Evolutionary conservation across 305 asterid genomes (phyloP).

Genomic region (Fraxinus angustifolia): DNA sequence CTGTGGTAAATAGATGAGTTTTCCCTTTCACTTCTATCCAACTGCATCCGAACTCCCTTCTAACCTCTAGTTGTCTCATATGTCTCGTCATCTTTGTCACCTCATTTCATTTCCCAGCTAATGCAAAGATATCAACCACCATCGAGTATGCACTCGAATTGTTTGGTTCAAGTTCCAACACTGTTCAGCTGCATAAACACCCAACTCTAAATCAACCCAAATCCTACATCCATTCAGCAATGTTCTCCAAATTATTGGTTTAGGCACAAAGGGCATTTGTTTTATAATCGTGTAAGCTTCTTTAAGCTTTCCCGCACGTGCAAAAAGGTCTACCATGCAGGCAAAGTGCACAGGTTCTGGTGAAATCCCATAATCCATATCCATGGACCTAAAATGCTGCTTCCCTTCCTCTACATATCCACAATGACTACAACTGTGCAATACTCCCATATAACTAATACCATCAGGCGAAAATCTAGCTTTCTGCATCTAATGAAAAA

Average conservation of each 20-base stretch:
- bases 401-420: constrained; percentile 37
- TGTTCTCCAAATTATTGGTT: constrained; percentile 34
- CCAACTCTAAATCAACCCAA: constrained; percentile 27
- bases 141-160: constrained; percentile 35
- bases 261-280: constrained; percentile 26
- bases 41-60: constrained; percentile 16
- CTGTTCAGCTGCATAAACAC: constrained; percentile 27
- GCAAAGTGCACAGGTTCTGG: constrained; percentile 36
- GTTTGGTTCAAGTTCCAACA: constrained; percentile 31
- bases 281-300: constrained; percentile 28
- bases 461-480: constrained; percentile 19
- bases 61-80: not conserved
- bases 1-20: constrained; percentile 20
- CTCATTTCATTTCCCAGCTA: constrained; percentile 27
- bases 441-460: constrained; percentile 26
- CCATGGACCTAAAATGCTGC: constrained; percentile 32
- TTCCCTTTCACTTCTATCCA: constrained; percentile 38
- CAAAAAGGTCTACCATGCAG: constrained; percentile 41
- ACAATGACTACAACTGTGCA: constrained; percentile 38
- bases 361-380: constrained; percentile 21
- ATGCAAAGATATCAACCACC: constrained; percentile 26
- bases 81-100: constrained; percentile 26
- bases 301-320: constrained; percentile 35
- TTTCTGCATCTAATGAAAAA: constrained; percentile 31
- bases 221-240: constrained; percentile 36